A percentile compares a stretch with the other conserved stretches of the same genome.
Evolutionary conservation across 129 eudicot genomes (phyloP).

Genomic region (Flaveria trinervia): DNA sequence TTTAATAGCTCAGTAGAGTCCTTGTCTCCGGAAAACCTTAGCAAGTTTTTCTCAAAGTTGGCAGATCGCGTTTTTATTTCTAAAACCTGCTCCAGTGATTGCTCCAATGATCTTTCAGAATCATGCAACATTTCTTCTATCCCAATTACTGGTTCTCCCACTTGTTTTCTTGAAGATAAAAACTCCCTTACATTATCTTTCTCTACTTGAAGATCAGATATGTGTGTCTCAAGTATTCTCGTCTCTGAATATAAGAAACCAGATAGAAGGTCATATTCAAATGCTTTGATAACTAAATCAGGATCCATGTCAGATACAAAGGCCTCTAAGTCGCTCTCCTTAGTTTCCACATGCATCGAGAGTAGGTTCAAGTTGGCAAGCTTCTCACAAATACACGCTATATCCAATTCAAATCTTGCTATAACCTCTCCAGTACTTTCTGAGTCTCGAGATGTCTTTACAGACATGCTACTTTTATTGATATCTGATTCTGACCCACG

Average conservation of each 20-base stretch:
- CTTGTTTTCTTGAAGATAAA: slow-evolving; percentile 44
- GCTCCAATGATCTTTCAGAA: slow-evolving; percentile 67
- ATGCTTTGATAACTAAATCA: slow-evolving; percentile 41
- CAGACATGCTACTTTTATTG: slow-evolving; percentile 40
- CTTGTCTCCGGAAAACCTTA: slow-evolving; percentile 36
- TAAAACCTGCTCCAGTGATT: slow-evolving; percentile 53
- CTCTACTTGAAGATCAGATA: slow-evolving; percentile 53
- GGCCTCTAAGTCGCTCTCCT: slow-evolving; percentile 74
- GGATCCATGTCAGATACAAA: slow-evolving; percentile 44
- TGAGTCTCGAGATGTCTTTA: slow-evolving; percentile 48
- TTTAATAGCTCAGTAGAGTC: slow-evolving; percentile 29
- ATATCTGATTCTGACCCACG: slow-evolving; percentile 47
- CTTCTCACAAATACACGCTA: slow-evolving; percentile 65
- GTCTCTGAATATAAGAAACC: slow-evolving; percentile 68
- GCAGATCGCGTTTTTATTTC: slow-evolving; percentile 60
- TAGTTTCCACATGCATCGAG: slow-evolving; percentile 64
- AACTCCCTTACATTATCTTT: slow-evolving; percentile 36
- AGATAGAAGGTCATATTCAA: slow-evolving; percentile 66
- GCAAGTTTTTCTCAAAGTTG: slow-evolving; percentile 52
- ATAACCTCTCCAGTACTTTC: slow-evolving; percentile 49
- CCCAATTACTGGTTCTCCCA: slow-evolving; percentile 37
- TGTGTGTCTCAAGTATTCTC: slow-evolving; percentile 42
- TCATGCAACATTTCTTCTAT: slow-evolving; percentile 57
- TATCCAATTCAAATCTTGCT: slow-evolving; percentile 58
- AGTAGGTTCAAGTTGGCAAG: slow-evolving; percentile 65